Conservation (phyloP, 495 filamentous ascomycete genomes). For the Ramalina peruviana region DNA sequence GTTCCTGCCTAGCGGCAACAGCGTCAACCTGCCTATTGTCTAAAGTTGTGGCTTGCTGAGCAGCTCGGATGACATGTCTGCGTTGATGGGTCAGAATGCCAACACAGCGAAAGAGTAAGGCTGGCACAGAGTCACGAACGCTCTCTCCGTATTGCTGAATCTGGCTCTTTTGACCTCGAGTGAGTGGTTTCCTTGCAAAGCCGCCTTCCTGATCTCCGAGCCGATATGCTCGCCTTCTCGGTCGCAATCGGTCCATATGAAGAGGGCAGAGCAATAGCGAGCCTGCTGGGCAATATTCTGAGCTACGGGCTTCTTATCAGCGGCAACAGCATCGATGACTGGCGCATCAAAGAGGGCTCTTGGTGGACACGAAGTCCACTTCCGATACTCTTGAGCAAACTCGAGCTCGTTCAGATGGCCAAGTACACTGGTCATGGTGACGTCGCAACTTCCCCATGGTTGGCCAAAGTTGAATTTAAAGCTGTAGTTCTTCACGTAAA, state of each 20-base stretch:
- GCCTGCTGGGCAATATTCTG: slow-evolving; percentile 75
- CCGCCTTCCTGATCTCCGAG: slow-evolving; percentile 75
- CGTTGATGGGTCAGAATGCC: neutral
- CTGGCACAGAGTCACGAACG: slow-evolving; percentile 35
- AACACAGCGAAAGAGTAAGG: neutral
- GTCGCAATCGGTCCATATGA: slow-evolving; percentile 99
- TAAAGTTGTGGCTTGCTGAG: slow-evolving; percentile 56
- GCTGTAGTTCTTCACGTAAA: slow-evolving; percentile 84
- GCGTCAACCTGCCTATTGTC: slow-evolving; percentile 82
- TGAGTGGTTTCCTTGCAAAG: slow-evolving; percentile 52
- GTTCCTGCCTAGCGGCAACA: slow-evolving; percentile 77
- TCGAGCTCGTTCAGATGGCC: slow-evolving; percentile 70
- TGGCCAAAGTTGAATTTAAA: slow-evolving; percentile 77
- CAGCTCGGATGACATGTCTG: slow-evolving; percentile 72
- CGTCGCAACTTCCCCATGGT: slow-evolving; percentile 67
- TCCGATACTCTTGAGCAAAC: slow-evolving; percentile 53
- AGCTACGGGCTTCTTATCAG: slow-evolving; percentile 69
- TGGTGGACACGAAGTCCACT: slow-evolving; percentile 72
- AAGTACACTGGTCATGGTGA: slow-evolving; percentile 83
- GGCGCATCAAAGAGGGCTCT: slow-evolving; percentile 70
- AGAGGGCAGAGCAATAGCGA: slow-evolving; percentile 50
- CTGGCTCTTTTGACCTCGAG: slow-evolving; percentile 73
- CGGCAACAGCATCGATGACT: slow-evolving; percentile 47
- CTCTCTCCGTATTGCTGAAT: slow-evolving; percentile 93
- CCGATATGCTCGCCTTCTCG: slow-evolving; percentile 96